phyloP scores from a whole-genome alignment of 352 stramenopile species.

The Pythium myriotylum region DNA sequence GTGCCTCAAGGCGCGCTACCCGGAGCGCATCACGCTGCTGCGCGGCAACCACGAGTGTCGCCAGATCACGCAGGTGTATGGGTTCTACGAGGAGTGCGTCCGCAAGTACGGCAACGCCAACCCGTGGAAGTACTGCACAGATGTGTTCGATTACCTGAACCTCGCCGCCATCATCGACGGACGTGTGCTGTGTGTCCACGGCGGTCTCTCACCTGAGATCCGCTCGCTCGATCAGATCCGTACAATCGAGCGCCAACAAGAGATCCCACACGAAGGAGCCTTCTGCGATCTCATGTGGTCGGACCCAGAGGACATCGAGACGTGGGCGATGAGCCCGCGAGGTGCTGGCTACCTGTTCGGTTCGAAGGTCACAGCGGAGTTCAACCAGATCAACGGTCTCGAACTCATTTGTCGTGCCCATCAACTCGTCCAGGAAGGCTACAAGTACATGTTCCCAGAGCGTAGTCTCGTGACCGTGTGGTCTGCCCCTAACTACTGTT shows the following conservation, averaged over 20 bases:
- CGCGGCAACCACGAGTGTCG: constrained; percentile 91
- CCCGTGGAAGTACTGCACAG: constrained; percentile 95
- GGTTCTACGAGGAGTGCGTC: constrained; percentile 97
- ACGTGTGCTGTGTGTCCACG: constrained; percentile 93
- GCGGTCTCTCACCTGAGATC: constrained; percentile 94
- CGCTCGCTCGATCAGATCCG: constrained; percentile 95
- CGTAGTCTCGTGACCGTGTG: constrained; percentile 85
- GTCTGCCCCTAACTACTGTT: constrained; percentile 87
- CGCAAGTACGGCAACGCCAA: constrained; percentile 97
- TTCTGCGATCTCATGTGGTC: constrained; percentile 99
- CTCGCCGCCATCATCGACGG: constrained; percentile 94
- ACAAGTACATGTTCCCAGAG: constrained; percentile 92
- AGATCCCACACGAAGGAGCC: constrained; percentile 95
- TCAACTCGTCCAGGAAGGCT: constrained; percentile 90
- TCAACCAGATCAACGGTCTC: constrained; percentile 91
- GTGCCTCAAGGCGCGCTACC: constrained; percentile 87
- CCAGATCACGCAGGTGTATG: constrained; percentile 97
- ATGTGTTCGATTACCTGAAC: constrained; percentile 97
- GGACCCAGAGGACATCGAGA: constrained; percentile 95
- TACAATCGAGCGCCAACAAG: constrained; percentile 96
- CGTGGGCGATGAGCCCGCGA: constrained; percentile 89
- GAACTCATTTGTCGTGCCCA: constrained; percentile 90
- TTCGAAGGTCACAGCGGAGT: constrained; percentile 85
- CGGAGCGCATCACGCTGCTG: constrained; percentile 88
- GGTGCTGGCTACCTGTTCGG: constrained; percentile 90